These are phyloP conservation scores for Neophaeococcomyces aloes DNA, from an alignment of 2,329 filamentous ascomycete species.

Conservation along the genomic window DNA sequence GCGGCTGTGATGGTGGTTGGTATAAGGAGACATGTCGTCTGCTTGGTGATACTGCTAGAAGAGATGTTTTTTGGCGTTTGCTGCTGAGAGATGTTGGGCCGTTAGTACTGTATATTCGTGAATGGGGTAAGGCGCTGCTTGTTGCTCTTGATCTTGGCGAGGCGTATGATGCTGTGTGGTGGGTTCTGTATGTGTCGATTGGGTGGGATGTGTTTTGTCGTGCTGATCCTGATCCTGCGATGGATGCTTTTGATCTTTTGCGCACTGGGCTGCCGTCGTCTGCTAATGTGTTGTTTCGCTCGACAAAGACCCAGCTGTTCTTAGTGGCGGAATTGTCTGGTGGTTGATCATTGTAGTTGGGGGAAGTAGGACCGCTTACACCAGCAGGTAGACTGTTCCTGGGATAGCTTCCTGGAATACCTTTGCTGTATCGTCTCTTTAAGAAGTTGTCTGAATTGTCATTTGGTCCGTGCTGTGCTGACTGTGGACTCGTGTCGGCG, in stretches of 20 bases:
- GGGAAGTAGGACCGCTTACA: slow-evolving; percentile 29
- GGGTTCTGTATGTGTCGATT: not conserved
- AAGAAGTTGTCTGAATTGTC: slow-evolving; percentile 24
- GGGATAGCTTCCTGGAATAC: not conserved
- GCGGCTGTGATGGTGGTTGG: not conserved
- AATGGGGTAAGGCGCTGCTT: not conserved
- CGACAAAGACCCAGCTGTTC: slow-evolving; percentile 4
- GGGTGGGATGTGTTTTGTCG: not conserved
- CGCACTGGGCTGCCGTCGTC: slow-evolving; percentile 21
- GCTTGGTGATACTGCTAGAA: slow-evolving; percentile 12
- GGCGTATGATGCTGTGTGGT: slow-evolving; percentile 31
- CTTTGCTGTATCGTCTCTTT: slow-evolving; percentile 20
- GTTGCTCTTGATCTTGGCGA: slow-evolving; percentile 15
- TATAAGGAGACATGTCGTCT: not conserved
- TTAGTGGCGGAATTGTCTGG: slow-evolving; percentile 23
- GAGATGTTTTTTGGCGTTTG: slow-evolving; percentile 10
- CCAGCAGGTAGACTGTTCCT: slow-evolving; percentile 30
- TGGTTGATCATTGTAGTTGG: slow-evolving; percentile 36
- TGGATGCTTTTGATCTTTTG: slow-evolving; percentile 17
- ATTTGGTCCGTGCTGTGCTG: slow-evolving; percentile 11
- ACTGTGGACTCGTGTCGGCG: slow-evolving; percentile 31
- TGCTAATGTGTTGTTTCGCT: slow-evolving; percentile 16
- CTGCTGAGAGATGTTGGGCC: not conserved
- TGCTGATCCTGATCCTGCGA: not conserved
- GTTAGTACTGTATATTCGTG: slow-evolving; percentile 7